Evolutionary conservation across 495 filamentous ascomycete genomes (phyloP), one percentile per base, ranked within the genome.

Genomic region (Chaetomium cochliodes): DNA sequence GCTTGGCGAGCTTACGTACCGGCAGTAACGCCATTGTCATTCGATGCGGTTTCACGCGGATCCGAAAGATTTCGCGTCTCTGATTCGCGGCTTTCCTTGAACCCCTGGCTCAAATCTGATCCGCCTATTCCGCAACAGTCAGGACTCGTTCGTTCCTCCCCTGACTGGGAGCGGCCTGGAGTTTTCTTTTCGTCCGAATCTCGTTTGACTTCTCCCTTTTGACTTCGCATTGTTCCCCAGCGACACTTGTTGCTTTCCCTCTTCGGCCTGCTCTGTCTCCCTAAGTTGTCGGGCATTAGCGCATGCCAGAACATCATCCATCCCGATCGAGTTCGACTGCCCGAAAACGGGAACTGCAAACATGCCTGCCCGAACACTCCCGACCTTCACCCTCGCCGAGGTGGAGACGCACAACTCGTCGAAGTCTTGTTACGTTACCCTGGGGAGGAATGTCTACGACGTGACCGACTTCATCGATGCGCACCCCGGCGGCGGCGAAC

Each of bases 371-470:
- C 83, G 82, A 70, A 88, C 84, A 46, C 82, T 97, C 30, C 92
- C 93, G 47, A 94, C 87, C 23, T 86, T 97, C 71, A 86, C 88
- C 37, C 76, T 81, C 69, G 84, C 87, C 63, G 91, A 98, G 73
- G 86, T 99, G 67, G 85, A 86, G 72, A 81, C 87, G 67, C 92
- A 93, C 75, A 96, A 92, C 71, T 88, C 83, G 53, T 76, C 74
- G 46, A 87, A 92, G 74, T 96, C 91, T 25, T 98, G 96, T 83
- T 99, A 92, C 81, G 92, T 99, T 67, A 93, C 91, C 0, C 75
- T 97, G 50, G 94, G 92, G 41, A 83, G 82, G 28, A 93, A 93
- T 67, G 94, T 98, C 69, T 98, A 92, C 84, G 92, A 99, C 82
- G 84, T 99, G 64, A 96, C 96, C 26, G 81, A 86, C 28, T 99